These are phyloP conservation scores for Neurospora pannonica DNA, from an alignment of 495 filamentous ascomycete genomes.

Conservation along the genomic window DNA sequence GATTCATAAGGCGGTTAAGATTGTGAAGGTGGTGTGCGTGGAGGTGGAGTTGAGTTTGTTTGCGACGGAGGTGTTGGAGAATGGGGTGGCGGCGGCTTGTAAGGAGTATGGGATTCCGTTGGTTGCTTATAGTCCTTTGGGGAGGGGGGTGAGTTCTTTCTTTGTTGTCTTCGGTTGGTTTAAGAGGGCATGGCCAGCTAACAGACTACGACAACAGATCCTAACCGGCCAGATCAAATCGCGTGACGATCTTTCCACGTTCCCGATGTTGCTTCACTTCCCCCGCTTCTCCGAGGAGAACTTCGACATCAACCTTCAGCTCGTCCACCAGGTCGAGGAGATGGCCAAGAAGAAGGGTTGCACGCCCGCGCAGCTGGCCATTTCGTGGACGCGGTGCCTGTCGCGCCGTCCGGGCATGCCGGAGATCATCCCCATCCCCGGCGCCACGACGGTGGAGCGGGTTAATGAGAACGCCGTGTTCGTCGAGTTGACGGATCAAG, in stretches of 20 bases:
- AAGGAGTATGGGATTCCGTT: constrained; percentile 63
- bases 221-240: constrained; percentile 54
- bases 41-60: constrained; percentile 76
- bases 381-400: constrained; percentile 56
- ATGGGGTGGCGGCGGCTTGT: constrained; percentile 65
- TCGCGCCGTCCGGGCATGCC: constrained; percentile 52
- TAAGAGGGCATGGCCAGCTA: constrained; percentile 2
- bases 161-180: too few relatives aligned
- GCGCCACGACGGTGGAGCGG: constrained; percentile 43
- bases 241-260: constrained; percentile 49
- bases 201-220: constrained; percentile 12
- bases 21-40: constrained; percentile 57
- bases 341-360: constrained; percentile 61
- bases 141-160: constrained; percentile 45
- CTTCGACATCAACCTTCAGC: constrained; percentile 63
- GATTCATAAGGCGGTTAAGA: constrained; percentile 60
- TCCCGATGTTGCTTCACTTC: constrained; percentile 40
- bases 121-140: constrained; percentile 44
- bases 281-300: constrained; percentile 62
- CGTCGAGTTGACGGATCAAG: constrained; percentile 37
- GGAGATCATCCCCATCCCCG: constrained; percentile 76
- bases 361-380: constrained; percentile 66
- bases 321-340: constrained; percentile 55
- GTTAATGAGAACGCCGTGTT: constrained; percentile 41
- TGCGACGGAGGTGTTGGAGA: constrained; percentile 55